phyloP scores from a whole-genome alignment of 2,329 filamentous ascomycete genomes.

The Aspergillus transmontanensis region DNA sequence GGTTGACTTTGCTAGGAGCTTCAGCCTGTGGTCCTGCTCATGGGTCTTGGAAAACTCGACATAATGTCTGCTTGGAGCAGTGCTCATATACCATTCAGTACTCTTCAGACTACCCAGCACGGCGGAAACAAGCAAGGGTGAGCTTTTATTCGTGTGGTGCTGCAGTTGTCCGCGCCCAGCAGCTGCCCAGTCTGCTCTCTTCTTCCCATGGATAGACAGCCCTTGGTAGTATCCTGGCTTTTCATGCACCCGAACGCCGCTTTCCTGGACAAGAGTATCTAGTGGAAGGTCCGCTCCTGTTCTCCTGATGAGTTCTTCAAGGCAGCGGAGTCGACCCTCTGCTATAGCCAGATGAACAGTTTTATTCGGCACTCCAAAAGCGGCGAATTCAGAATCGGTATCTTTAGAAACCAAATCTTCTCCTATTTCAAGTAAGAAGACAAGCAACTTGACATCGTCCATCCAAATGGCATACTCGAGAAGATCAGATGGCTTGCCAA shows the following conservation, averaged over 20 bases:
- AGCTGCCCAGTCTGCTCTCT: slow-evolving; percentile 73
- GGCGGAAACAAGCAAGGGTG: slow-evolving; percentile 38
- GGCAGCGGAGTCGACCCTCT: slow-evolving; percentile 37
- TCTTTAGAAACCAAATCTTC: slow-evolving; percentile 20
- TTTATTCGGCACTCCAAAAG: slow-evolving; percentile 19
- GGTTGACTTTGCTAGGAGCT: slow-evolving; percentile 58
- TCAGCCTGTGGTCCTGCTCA: slow-evolving; percentile 63
- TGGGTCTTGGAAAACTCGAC: slow-evolving; percentile 67
- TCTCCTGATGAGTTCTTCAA: slow-evolving; percentile 63
- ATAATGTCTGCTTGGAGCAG: slow-evolving; percentile 69
- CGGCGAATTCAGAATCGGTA: slow-evolving; percentile 4
- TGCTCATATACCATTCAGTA: slow-evolving; percentile 77
- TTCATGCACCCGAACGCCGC: slow-evolving; percentile 62
- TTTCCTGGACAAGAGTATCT: slow-evolving; percentile 66
- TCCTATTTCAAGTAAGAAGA: slow-evolving; percentile 60
- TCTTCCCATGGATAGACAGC: slow-evolving; percentile 73
- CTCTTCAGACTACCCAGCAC: slow-evolving; percentile 60
- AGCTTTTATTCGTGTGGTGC: not conserved
- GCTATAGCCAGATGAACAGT: slow-evolving; percentile 47
- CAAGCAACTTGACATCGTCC: slow-evolving; percentile 59
- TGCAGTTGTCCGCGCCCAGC: slow-evolving; percentile 52
- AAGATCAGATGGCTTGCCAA: slow-evolving; percentile 18
- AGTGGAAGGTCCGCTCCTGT: slow-evolving; percentile 71
- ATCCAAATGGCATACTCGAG: slow-evolving; percentile 52
- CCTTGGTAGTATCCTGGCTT: slow-evolving; percentile 77